Percentiles rank a stretch among this genome's conserved stretches.
phyloP scores from a whole-genome alignment of 1,284 basidiomycete species.

The Omphalotus olearius region DNA sequence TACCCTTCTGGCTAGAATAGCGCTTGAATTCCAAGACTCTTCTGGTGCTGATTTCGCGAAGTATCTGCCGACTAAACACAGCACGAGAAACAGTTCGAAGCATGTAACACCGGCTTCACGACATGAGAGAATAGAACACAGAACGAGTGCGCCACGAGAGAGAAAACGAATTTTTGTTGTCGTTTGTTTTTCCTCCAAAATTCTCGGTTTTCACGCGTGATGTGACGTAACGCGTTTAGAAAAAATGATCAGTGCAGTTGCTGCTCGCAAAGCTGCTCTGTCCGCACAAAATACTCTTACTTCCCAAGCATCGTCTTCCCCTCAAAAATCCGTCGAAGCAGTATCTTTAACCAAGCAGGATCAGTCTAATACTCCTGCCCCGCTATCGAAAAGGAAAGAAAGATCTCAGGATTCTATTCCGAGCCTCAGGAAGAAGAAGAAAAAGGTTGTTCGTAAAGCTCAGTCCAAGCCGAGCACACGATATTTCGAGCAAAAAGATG shows the following conservation, averaged over 20 bases:
- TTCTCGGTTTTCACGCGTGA: neutral
- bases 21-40: neutral
- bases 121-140: too few relatives aligned
- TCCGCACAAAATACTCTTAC: conserved; percentile 20
- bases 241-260: conserved; percentile 56
- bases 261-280: conserved; percentile 53
- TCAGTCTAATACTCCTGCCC: neutral
- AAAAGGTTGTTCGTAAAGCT: conserved; percentile 22
- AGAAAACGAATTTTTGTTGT: too few relatives aligned
- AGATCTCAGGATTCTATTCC: conserved; percentile 19
- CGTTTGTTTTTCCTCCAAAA: too few relatives aligned
- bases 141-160: too few relatives aligned
- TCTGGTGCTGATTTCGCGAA: too few relatives aligned
- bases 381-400: conserved; percentile 24
- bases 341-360: neutral
- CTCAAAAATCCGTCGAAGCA: neutral
- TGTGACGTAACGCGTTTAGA: neutral
- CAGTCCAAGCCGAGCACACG: conserved; percentile 17
- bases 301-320: conserved; percentile 17
- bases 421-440: conserved; percentile 17
- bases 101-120: too few relatives aligned
- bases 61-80: too few relatives aligned
- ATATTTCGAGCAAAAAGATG: conserved; percentile 33
- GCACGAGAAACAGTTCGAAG: too few relatives aligned
- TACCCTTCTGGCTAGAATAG: too few relatives aligned